Conservation (phyloP, 106 monocot species). For the Dendrobium catenatum region DNA sequence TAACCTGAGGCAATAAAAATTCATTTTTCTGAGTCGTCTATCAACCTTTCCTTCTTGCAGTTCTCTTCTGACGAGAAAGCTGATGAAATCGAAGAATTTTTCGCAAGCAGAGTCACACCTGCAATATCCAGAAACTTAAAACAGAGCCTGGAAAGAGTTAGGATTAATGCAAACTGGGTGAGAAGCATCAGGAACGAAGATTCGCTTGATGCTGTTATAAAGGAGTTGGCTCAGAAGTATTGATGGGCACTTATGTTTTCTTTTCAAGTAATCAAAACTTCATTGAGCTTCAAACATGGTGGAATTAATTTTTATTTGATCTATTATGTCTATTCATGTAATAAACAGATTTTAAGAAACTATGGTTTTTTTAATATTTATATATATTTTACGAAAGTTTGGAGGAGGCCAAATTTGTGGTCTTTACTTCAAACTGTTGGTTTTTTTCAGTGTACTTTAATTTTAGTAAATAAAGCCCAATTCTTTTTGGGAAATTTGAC, state of each 20-base stretch:
- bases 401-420: no score
- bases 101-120: conserved; percentile 51
- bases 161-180: conserved; percentile 69
- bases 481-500: no score
- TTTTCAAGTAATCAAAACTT: neutral
- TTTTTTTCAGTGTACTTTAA: no score
- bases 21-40: neutral
- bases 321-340: no score
- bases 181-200: conserved; percentile 40
- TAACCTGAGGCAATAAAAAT: no score
- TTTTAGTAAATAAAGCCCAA: no score
- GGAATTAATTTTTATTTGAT: no score
- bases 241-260: neutral
- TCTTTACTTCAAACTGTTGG: no score
- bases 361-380: no score
- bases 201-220: conserved; percentile 41
- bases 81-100: conserved; percentile 70
- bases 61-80: conserved; percentile 71
- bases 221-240: conserved; percentile 31
- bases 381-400: no score
- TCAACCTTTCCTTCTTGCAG: conserved; percentile 24
- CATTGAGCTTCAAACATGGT: no score
- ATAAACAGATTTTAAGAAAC: no score
- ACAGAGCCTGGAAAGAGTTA: conserved; percentile 77
- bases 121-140: conserved; percentile 61